Evolutionary conservation across 768 basidiomycete species (phyloP), one percentile per base, ranked within the genome.

Genomic region (Nevesoporus exiguus): DNA sequence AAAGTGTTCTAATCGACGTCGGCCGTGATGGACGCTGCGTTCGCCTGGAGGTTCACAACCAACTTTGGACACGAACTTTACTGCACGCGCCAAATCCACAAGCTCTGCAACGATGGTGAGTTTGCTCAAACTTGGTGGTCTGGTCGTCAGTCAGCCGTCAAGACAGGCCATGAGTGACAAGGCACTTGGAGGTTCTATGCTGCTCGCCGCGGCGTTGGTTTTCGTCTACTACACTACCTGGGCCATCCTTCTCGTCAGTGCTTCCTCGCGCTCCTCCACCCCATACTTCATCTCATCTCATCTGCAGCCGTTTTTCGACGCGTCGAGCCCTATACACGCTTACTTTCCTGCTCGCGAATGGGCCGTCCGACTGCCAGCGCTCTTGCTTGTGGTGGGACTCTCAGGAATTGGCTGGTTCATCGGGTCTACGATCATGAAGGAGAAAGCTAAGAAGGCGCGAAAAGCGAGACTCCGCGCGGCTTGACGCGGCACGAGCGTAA

Each of bases 171-270:
- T 80, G 60, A 88, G 85, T 60, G 94, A 97, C 73, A 93, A 90
- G 75, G 74, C 78, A 40, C 72, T 93, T 10, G 94, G 94, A 47
- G 82, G 85, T 29, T 61, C 75, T 40, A 91, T 96, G 88, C 81
- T 97, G 66, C 76, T 90, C 58, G 77, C 81, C 57, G 91, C 92
- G 31, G 79, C 82, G 7, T 69, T 83, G 41, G 81, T 90, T 34
- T 96, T 96, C 74, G 74, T 80, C 10, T 98, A 98, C 70, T 98
- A 98, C 71, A 93, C 95, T 2, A 77, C 80, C 25, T 98, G 95
- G 95, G 86, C 93, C 14, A 79, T 97, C 50, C 74, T 98, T 47
- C 80, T 95, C 50, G 94, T 93, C 60, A 63, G 87, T 71, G 25
- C 31, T 4, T 30, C 22, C 9, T 29, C 19, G 14, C 27, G 14